Conservation (phyloP, 1,139 yeast species). For the Suhomyces bribrorum region DNA sequence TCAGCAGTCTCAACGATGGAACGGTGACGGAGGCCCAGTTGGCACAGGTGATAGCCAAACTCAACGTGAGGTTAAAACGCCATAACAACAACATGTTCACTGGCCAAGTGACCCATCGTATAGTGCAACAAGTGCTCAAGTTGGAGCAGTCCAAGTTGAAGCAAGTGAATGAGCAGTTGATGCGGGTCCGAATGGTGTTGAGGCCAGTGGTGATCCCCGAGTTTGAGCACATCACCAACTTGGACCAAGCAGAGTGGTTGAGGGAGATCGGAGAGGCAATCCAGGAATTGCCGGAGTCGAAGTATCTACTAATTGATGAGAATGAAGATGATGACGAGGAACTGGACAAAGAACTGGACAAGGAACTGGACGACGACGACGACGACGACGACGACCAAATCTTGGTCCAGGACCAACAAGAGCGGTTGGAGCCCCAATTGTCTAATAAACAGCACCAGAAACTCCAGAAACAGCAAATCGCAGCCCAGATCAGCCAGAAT, state of each 20-base stretch:
- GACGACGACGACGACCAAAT: slow-evolving; percentile 3
- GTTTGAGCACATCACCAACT: slow-evolving; percentile 15
- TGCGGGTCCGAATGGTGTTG: slow-evolving; percentile 23
- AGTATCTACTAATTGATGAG: slow-evolving; percentile 25
- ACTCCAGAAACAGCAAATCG: slow-evolving; percentile 3
- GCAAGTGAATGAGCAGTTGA: slow-evolving; percentile 30
- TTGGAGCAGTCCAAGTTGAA: slow-evolving; percentile 33
- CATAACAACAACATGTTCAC: slow-evolving; percentile 33
- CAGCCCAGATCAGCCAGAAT: not conserved
- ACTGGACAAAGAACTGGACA: too few relatives aligned
- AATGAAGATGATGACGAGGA: slow-evolving; percentile 6
- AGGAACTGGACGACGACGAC: slow-evolving; percentile 1
- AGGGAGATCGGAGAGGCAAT: slow-evolving; percentile 27
- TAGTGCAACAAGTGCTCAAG: slow-evolving; percentile 38
- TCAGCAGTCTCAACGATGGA: slow-evolving; percentile 10
- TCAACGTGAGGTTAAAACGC: slow-evolving; percentile 30
- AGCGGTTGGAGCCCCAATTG: slow-evolving; percentile 1
- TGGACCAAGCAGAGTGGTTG: slow-evolving; percentile 15
- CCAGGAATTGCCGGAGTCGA: slow-evolving; percentile 36
- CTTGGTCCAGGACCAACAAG: slow-evolving; percentile 9
- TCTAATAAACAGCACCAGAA: not conserved
- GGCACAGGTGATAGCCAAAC: slow-evolving; percentile 25
- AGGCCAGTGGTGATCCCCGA: slow-evolving; percentile 36
- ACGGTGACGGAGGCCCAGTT: slow-evolving; percentile 23
- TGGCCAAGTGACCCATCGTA: slow-evolving; percentile 36